Percentiles rank a stretch among this genome's conserved stretches.
Conservation (phyloP, 202 grass and related monocot species). For the Miscanthus sacchariflorus region DNA sequence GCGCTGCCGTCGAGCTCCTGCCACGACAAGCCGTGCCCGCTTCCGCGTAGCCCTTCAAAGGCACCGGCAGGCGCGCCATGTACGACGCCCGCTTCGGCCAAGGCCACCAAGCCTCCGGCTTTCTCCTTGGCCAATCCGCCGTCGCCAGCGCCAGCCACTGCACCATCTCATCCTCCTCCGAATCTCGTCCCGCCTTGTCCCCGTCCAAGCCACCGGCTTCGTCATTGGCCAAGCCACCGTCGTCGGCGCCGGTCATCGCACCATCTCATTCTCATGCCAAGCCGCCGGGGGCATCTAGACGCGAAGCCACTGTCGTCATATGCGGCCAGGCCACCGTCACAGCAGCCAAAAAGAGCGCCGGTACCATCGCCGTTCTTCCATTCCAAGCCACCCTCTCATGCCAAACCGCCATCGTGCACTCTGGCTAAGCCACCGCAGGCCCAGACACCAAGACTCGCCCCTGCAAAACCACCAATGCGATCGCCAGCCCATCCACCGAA, state of each 20-base stretch:
- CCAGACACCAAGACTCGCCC: not conserved
- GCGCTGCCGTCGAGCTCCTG: not conserved
- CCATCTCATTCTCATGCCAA: not conserved
- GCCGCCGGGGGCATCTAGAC: not conserved
- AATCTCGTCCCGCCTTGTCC: not conserved
- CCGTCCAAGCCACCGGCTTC: not conserved
- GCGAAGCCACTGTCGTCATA: not conserved
- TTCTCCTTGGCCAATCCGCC: not conserved
- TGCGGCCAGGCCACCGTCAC: not conserved
- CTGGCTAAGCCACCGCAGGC: conserved; percentile 10
- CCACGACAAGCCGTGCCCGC: not conserved
- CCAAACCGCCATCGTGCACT: not conserved
- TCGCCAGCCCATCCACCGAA: not conserved
- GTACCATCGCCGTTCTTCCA: not conserved
- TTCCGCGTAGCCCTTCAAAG: not conserved
- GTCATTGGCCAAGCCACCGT: not conserved
- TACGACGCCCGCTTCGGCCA: not conserved
- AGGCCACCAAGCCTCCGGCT: not conserved
- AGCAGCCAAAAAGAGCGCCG: not conserved
- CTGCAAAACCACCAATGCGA: not conserved
- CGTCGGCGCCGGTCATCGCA: not conserved
- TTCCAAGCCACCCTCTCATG: not conserved
- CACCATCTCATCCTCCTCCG: not conserved
- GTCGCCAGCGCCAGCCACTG: not conserved
- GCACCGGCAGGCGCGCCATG: conserved; percentile 6